Conservation (phyloP, 331 rosid genomes). For the Acacia concinna region DNA sequence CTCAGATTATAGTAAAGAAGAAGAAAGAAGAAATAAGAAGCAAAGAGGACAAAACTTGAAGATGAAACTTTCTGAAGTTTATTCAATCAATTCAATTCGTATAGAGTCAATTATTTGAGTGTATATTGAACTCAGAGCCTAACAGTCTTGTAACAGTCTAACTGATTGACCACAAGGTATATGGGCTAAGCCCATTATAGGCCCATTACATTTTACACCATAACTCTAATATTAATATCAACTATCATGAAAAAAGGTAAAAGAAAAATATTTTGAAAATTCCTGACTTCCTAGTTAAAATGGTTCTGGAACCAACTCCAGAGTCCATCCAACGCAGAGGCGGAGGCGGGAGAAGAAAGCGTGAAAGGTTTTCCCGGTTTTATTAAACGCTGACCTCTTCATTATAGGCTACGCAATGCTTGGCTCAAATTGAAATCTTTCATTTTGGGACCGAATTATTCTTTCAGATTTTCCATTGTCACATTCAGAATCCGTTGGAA, state of each 20-base stretch:
- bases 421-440: background rate
- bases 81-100: too few relatives aligned
- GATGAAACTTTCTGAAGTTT: too few relatives aligned
- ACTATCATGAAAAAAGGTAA: background rate
- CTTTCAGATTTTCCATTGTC: background rate
- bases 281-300: background rate
- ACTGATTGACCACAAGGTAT: too few relatives aligned
- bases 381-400: background rate
- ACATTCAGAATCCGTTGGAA: background rate
- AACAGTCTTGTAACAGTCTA: too few relatives aligned
- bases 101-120: too few relatives aligned
- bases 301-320: background rate
- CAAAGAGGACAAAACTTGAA: too few relatives aligned
- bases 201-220: too few relatives aligned
- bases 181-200: too few relatives aligned
- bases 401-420: background rate
- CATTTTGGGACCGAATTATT: background rate
- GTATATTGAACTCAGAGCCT: too few relatives aligned
- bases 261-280: background rate
- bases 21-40: too few relatives aligned
- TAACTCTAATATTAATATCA: too few relatives aligned
- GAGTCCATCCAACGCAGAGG: background rate
- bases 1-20: too few relatives aligned
- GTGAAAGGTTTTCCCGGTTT: background rate
- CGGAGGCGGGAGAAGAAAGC: background rate